Evolutionary conservation across 164 flowering plant species (phyloP), one percentile per base, ranked within the genome.

Genomic region (Chimonanthus salicifolius): DNA sequence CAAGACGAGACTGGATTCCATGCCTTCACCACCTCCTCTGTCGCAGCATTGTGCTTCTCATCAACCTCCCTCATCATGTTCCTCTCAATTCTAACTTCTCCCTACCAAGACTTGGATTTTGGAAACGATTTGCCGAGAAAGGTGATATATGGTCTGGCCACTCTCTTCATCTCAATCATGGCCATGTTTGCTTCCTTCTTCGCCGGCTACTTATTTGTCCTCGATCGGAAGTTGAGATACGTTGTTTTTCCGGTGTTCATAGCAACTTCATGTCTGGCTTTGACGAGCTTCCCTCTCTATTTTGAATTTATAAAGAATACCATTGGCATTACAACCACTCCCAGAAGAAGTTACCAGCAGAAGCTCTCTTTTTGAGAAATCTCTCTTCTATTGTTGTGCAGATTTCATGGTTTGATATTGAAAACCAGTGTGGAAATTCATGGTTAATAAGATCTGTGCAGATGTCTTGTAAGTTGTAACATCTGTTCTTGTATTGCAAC

Each of bases 51-150:
- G 49, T 66, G 69, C 49, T 43, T n/a, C 69, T 66, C 69, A 21
- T 13, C 47, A 3, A 44, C 45, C 47, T 66, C 69, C 47, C 18
- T 66, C 16, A 66, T 46, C 49, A 66, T 43, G 47, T 66, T 66
- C 49, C 69, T 66, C 11, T 47, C 48, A 15, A 66, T 66, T 43
- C 69, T 66, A 6, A 66, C 47, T 9, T 66, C 47, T 6, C 69
- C 48, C 69, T 66, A 66, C 69, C 47, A 66, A 66, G 69, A 66
- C 6, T 66, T 43, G 43, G 69, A 66, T 66, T 66, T 66, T 66
- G 69, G 49, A 4, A 66, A 66, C 5, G 6, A 45, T 7, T 66
- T 66, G 49, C 69, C 69, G 5, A 44, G 7, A 18, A 66, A 66
- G 69, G 2, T 66, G 69, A 66, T 66, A 46, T 4, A 44, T 8